Evolutionary conservation across 176 grass and related monocot genomes (phyloP).

Genomic region (Oryza coarctata): DNA sequence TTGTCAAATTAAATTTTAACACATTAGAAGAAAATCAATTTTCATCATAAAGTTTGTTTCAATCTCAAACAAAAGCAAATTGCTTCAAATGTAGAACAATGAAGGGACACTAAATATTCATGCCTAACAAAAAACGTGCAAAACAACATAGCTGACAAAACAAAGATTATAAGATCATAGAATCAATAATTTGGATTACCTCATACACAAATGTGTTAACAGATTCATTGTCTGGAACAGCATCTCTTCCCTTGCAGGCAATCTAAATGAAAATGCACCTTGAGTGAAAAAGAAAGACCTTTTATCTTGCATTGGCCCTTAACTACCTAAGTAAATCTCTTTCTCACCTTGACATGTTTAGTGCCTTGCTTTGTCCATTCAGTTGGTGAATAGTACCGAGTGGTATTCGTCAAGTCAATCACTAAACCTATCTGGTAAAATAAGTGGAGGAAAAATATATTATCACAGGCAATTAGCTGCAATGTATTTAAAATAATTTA

Average conservation of each 20-base stretch:
- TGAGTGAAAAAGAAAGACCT: neutral
- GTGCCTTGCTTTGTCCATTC: slow-evolving; percentile 72
- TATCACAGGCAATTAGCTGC: neutral
- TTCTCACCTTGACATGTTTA: slow-evolving; percentile 83
- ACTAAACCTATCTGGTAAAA: slow-evolving; percentile 69
- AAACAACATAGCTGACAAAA: neutral
- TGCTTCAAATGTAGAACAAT: neutral
- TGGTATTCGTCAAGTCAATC: slow-evolving; percentile 85
- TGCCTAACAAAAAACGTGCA: neutral
- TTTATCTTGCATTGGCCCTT: neutral
- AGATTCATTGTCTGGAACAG: slow-evolving; percentile 75
- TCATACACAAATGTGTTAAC: slow-evolving; percentile 57
- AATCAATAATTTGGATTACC: slow-evolving; percentile 17
- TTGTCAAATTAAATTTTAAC: neutral
- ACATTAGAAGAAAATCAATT: neutral
- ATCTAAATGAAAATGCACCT: slow-evolving; percentile 48
- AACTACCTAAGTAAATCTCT: neutral
- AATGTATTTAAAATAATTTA: slow-evolving; percentile 5
- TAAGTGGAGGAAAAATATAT: neutral
- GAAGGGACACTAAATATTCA: neutral
- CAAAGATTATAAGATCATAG: slow-evolving; percentile 9
- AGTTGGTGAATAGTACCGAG: slow-evolving; percentile 55
- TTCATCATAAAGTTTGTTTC: neutral
- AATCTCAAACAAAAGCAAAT: neutral
- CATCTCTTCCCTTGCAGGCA: slow-evolving; percentile 71